Evolutionary conservation across 75 land plant species (phyloP).

Genomic region (Ceratopteris richardii): DNA sequence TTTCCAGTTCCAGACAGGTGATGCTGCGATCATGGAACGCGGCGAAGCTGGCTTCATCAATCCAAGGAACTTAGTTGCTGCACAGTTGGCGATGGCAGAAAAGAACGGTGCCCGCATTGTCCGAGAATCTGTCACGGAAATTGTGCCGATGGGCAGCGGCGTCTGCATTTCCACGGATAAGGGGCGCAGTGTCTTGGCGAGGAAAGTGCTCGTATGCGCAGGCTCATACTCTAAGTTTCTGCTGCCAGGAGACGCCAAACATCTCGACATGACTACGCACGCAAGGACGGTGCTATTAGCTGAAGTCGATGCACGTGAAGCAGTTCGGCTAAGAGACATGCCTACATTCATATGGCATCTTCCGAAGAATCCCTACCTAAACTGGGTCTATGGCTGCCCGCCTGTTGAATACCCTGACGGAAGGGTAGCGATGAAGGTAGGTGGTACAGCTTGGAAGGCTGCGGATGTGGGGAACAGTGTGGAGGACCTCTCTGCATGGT

Average conservation of each 20-base stretch:
- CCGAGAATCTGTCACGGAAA: constrained; percentile 8
- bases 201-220: constrained; percentile 20
- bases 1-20: constrained; percentile 8
- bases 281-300: constrained; percentile 18
- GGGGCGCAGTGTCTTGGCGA: constrained; percentile 9
- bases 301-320: constrained; percentile 11
- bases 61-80: constrained; percentile 20
- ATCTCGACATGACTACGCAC: constrained; percentile 1
- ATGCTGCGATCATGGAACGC: constrained; percentile 19
- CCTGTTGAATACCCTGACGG: constrained; percentile 26
- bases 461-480: background rate
- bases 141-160: constrained; percentile 2
- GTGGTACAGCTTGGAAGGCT: constrained; percentile 19
- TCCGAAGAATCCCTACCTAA: constrained; percentile 10
- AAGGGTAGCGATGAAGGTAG: constrained; percentile 13
- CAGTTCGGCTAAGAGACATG: constrained; percentile 16
- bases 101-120: constrained; percentile 17
- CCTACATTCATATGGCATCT: constrained; percentile 27
- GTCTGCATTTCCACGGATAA: constrained; percentile 14
- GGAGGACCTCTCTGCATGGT: constrained; percentile 20
- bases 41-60: constrained; percentile 29
- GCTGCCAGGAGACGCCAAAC: constrained; percentile 1
- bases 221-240: constrained; percentile 17
- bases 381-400: constrained; percentile 23
- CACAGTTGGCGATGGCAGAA: constrained; percentile 19